Percentiles rank a stretch among this genome's conserved stretches.
phyloP scores from a whole-genome alignment of 1,284 basidiomycete genomes.

The Papiliotrema nemorosa region DNA sequence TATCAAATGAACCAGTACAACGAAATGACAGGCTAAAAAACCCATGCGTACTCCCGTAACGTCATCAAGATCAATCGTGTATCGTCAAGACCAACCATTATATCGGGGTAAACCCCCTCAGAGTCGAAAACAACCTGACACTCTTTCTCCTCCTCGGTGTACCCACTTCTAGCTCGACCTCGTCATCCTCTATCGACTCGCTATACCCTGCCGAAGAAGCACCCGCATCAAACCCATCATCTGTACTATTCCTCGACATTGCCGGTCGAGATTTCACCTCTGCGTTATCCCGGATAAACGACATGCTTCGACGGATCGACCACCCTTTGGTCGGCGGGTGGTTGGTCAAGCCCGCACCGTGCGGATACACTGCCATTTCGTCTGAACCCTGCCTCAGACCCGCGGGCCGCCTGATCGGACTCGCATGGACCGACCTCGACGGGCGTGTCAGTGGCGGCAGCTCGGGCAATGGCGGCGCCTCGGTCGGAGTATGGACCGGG shows the following conservation, averaged over 20 bases:
- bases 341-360: background rate
- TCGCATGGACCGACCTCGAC: no score
- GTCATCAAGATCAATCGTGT: no score
- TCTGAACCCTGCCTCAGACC: background rate
- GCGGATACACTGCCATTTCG: background rate
- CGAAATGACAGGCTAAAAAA: no score
- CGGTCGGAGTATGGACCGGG: background rate
- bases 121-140: slow-evolving; percentile 8
- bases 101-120: slow-evolving; percentile 14
- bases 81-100: no score
- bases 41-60: no score
- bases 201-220: background rate
- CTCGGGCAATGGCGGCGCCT: background rate
- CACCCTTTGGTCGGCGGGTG: background rate
- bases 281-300: slow-evolving; percentile 1
- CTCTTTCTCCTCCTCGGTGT: slow-evolving; percentile 11
- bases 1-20: no score
- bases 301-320: slow-evolving; percentile 5
- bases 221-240: background rate
- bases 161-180: background rate
- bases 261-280: background rate
- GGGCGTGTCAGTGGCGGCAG: background rate
- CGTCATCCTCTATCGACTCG: background rate
- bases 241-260: background rate
- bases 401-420: background rate